Percentiles rank a stretch among this genome's conserved stretches.
Conservation (phyloP, 2,329 filamentous ascomycete species). For the Lachnellula arida region DNA sequence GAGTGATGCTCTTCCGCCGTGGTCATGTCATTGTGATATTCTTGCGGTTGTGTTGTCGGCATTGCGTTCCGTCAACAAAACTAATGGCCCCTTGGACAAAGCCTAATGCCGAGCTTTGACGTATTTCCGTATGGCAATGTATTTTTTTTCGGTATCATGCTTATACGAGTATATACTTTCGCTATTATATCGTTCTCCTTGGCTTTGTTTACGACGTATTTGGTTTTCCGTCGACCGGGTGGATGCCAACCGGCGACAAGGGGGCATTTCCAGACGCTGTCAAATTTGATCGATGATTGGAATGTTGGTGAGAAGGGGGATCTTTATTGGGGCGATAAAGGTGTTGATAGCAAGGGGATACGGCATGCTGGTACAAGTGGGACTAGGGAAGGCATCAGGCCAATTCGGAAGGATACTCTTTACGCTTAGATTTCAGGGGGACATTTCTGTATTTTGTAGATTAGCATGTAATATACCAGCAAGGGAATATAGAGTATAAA, state of each 20-base stretch:
- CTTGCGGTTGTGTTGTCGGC: too few relatives aligned
- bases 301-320: constrained; percentile 5
- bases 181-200: constrained; percentile 6
- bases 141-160: constrained; percentile 28
- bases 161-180: too few relatives aligned
- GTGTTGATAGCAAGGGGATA: background rate
- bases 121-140: constrained; percentile 30
- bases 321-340: constrained; percentile 29
- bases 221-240: constrained; percentile 14
- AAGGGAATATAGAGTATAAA: too few relatives aligned
- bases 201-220: constrained; percentile 27
- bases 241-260: constrained; percentile 29
- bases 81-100: constrained; percentile 20
- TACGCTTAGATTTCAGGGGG: too few relatives aligned
- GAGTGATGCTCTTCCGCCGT: too few relatives aligned
- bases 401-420: too few relatives aligned
- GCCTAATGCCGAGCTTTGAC: constrained; percentile 29
- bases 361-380: too few relatives aligned
- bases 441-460: too few relatives aligned
- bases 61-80: too few relatives aligned
- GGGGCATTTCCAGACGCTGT: constrained; percentile 33
- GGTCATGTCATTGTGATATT: too few relatives aligned
- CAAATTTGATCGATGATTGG: constrained; percentile 33
- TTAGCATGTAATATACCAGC: too few relatives aligned
- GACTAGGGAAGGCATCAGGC: too few relatives aligned